A percentile compares a stretch with the other conserved stretches of the same genome.
phyloP scores from a whole-genome alignment of 768 basidiomycete species.

The Basidioascus undulatus region DNA sequence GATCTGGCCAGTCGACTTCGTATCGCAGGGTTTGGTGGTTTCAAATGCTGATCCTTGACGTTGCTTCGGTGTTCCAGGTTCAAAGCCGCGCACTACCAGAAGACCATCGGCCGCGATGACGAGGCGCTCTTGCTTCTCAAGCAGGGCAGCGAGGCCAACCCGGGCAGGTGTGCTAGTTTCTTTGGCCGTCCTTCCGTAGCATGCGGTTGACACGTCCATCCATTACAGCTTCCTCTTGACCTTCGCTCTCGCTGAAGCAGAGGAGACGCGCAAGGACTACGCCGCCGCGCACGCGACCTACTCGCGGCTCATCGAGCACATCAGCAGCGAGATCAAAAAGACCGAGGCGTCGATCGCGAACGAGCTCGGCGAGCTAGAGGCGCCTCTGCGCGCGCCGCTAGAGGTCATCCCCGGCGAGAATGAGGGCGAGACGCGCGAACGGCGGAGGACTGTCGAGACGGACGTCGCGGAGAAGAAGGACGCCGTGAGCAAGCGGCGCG shows the following conservation, averaged over 20 bases:
- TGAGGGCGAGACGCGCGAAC: no score
- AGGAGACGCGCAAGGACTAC: constrained; percentile 38
- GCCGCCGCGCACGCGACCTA: constrained; percentile 46
- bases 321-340: constrained; percentile 23
- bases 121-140: constrained; percentile 61
- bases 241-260: constrained; percentile 58
- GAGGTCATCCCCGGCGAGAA: background rate
- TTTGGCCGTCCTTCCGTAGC: background rate
- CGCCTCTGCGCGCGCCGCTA: background rate
- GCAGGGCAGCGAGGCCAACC: constrained; percentile 68
- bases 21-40: no score
- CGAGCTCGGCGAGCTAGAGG: constrained; percentile 6
- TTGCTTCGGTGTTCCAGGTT: constrained; percentile 30
- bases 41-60: background rate
- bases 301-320: constrained; percentile 41
- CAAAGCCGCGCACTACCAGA: constrained; percentile 70
- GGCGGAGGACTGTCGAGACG: no score
- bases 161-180: constrained; percentile 31
- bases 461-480: constrained; percentile 6
- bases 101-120: constrained; percentile 45
- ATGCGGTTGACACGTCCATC: constrained; percentile 1
- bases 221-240: constrained; percentile 53
- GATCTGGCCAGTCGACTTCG: constrained; percentile 39
- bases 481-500: constrained; percentile 5
- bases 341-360: constrained; percentile 13